Evolutionary conservation across 208 protist species (phyloP), one percentile per base, ranked within the genome.

Genomic region (Leishmania guyanensis): DNA sequence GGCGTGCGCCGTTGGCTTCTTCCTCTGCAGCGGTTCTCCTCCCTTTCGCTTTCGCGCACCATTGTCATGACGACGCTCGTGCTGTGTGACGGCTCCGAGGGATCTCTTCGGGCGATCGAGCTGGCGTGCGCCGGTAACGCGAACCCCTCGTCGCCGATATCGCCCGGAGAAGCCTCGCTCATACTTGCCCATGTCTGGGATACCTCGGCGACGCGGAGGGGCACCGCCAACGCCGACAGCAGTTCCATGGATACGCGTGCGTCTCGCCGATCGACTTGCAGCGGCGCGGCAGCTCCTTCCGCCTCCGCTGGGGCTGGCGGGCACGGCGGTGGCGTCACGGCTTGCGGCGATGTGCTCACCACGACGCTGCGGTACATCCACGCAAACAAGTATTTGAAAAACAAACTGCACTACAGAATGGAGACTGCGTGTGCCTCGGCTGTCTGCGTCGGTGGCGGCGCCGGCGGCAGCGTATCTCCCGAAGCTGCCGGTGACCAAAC

Each of bases 41-140:
- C 51, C n/a, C 56, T 51, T 60, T 46, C 36, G n/a, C 46, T 65
- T 36, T 26, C 73, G 1, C 54, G 48, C 56, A 48, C 36, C n/a
- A 3, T 46, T 12, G n/a, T 4, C 14, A 90, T 84, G 78, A 74
- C 74, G 14, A 76, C 79, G 65, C 76, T 95, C 22, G 91, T 96
- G 26, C 84, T 98, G 62, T 96, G 89, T 65, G 95, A 98, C 83
- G 95, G 95, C 53, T 87, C 86, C 10, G 83, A 91, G n/a, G 87
- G 86, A 48, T 90, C 93, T 5, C 50, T 91, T 33, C 92, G 90
- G 65, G 90, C 91, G 5, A 76, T 94, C n/a, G 88, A 93, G 78
- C 89, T 94, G 75, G 93, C 91, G 26, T 88, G 91, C 60, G 81
- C 90, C 36, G 84, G 39, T 46, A 2, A 39, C 62, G 43, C 22